phyloP scores from a whole-genome alignment of 768 basidiomycete species.

The Hericium erinaceus region DNA sequence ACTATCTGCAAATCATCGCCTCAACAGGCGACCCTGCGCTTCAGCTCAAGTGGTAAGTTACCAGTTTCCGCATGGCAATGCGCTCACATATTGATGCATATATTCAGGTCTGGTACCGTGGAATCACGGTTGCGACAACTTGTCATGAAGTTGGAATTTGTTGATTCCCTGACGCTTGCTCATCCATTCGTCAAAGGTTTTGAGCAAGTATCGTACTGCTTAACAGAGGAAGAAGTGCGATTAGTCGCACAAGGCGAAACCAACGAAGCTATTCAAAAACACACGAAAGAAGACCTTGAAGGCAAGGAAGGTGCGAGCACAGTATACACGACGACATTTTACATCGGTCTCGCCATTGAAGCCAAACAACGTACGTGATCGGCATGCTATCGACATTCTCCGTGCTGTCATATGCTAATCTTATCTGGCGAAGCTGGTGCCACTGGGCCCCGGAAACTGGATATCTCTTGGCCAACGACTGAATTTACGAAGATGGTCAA shows the following conservation, averaged over 20 bases:
- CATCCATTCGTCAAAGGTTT: constrained; percentile 96
- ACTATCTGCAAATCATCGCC: constrained; percentile 93
- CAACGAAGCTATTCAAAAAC: constrained; percentile 57
- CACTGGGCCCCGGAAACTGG: constrained; percentile 72
- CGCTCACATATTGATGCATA: not conserved
- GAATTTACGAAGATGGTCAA: constrained; percentile 94
- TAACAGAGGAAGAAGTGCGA: constrained; percentile 80
- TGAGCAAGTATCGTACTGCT: constrained; percentile 77
- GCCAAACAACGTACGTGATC: constrained; percentile 72
- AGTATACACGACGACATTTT: constrained; percentile 97
- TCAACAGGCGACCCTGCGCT: constrained; percentile 77
- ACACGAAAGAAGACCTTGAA: constrained; percentile 72
- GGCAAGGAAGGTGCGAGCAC: constrained; percentile 65
- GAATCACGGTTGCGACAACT: constrained; percentile 93
- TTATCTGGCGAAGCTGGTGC: constrained; percentile 48
- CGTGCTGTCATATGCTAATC: not conserved
- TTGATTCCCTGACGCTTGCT: constrained; percentile 83
- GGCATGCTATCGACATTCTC: not conserved
- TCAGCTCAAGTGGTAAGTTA: constrained; percentile 82
- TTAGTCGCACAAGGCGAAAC: constrained; percentile 84
- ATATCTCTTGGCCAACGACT: constrained; percentile 94
- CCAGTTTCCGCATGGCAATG: not conserved
- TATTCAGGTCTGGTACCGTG: constrained; percentile 82
- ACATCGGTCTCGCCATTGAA: constrained; percentile 89
- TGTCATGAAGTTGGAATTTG: constrained; percentile 96